Evolutionary conservation across 1,284 basidiomycete genomes (phyloP).

Genomic region (Tetrapyrgos nigripes): DNA sequence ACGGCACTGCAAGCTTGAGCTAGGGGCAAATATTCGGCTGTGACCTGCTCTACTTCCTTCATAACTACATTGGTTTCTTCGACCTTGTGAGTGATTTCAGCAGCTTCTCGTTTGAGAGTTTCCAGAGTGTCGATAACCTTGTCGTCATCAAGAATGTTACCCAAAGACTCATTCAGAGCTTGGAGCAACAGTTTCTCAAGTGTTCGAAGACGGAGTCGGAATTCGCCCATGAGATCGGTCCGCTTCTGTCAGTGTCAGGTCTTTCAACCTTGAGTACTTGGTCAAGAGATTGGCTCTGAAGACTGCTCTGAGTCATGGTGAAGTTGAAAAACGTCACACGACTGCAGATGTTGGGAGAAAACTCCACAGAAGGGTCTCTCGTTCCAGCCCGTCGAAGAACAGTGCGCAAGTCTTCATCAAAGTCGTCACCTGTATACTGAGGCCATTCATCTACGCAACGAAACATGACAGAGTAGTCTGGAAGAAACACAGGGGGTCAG

Average conservation of each 20-base stretch:
- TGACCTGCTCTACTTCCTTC: conserved; percentile 96
- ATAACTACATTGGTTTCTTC: conserved; percentile 97
- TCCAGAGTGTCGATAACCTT: conserved; percentile 98
- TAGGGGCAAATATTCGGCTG: conserved; percentile 92
- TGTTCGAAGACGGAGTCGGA: conserved; percentile 90
- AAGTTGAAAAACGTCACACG: conserved; percentile 99
- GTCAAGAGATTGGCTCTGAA: conserved; percentile 97
- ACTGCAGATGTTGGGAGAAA: conserved; percentile 98
- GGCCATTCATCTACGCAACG: conserved; percentile 99
- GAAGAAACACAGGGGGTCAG: conserved; percentile 13
- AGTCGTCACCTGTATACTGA: conserved; percentile 97
- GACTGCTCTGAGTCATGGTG: conserved; percentile 98
- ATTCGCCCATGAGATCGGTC: conserved; percentile 99
- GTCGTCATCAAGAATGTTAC: conserved; percentile 98
- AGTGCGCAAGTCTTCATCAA: conserved; percentile 95
- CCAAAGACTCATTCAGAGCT: conserved; percentile 95
- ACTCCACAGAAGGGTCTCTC: conserved; percentile 95
- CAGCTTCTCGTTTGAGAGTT: conserved; percentile 96
- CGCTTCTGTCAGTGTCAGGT: conserved; percentile 97
- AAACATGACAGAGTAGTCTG: conserved; percentile 98
- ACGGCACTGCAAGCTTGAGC: conserved; percentile 97
- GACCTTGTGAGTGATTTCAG: conserved; percentile 96
- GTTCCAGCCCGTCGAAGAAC: conserved; percentile 96
- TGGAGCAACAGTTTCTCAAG: conserved; percentile 94
- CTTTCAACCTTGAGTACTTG: conserved; percentile 97